A percentile compares a stretch with the other conserved stretches of the same genome.
phyloP scores from a whole-genome alignment of 129 eudicot species.

The Chrysanthemum lavandulifolium region DNA sequence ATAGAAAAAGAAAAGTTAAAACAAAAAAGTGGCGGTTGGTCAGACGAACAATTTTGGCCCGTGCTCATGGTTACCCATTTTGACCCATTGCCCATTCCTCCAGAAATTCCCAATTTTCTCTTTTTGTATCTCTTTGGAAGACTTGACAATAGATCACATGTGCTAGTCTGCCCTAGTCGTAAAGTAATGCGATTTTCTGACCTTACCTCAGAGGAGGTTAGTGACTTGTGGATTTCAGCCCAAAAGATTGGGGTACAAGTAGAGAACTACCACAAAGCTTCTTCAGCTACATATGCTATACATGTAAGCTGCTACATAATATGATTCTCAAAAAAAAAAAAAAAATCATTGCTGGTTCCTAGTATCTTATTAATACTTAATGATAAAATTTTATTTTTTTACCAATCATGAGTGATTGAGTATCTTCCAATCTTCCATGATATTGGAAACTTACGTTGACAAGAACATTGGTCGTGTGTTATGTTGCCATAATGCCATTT shows the following conservation, averaged over 20 bases:
- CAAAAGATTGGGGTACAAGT: constrained; percentile 72
- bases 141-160: constrained; percentile 75
- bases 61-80: not conserved
- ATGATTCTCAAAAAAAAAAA: not conserved
- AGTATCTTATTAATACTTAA: not conserved
- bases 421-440: not conserved
- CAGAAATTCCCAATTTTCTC: not conserved
- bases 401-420: constrained; percentile 11
- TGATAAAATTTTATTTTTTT: too few relatives aligned
- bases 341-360: constrained; percentile 9
- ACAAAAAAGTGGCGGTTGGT: not conserved
- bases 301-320: constrained; percentile 51
- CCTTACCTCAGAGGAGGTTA: constrained; percentile 72
- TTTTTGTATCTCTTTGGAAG: constrained; percentile 31
- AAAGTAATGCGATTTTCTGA: constrained; percentile 85
- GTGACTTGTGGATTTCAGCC: constrained; percentile 85
- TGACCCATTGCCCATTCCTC: not conserved
- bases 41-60: not conserved
- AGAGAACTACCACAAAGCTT: constrained; percentile 78
- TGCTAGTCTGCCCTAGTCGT: constrained; percentile 93
- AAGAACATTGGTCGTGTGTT: too few relatives aligned
- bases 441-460: not conserved
- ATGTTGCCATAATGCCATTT: not conserved
- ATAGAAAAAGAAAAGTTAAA: not conserved
- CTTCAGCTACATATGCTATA: constrained; percentile 76